Conservation (phyloP, 2,329 filamentous ascomycete genomes). For the Intubia oerlemansii region DNA sequence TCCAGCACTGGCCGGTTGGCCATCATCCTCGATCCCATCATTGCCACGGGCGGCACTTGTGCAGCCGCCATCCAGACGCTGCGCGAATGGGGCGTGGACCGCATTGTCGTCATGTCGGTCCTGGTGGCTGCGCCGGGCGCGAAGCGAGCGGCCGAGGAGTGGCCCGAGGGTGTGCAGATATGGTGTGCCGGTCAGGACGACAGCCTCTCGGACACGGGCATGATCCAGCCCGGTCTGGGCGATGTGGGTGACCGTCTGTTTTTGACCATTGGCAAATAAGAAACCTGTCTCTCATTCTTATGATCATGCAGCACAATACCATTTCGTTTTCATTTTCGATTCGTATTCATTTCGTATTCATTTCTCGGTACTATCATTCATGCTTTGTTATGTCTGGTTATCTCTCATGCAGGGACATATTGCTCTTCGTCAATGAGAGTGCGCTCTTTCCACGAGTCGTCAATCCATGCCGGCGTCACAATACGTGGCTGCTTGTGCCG, state of each 20-base stretch:
- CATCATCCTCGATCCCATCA: slow-evolving; percentile 76
- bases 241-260: slow-evolving; percentile 85
- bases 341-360: too few relatives aligned
- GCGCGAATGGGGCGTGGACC: slow-evolving; percentile 75
- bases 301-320: not conserved
- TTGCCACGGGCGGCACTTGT: slow-evolving; percentile 81
- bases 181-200: slow-evolving; percentile 68
- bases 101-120: slow-evolving; percentile 56
- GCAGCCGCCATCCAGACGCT: slow-evolving; percentile 78
- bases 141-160: slow-evolving; percentile 47
- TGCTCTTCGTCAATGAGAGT: slow-evolving; percentile 65
- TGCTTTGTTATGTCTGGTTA: too few relatives aligned
- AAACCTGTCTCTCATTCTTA: not conserved
- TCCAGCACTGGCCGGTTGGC: slow-evolving; percentile 33
- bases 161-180: slow-evolving; percentile 56
- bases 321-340: not conserved
- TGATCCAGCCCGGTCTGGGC: slow-evolving; percentile 78
- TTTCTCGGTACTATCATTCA: too few relatives aligned
- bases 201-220: slow-evolving; percentile 54
- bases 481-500: slow-evolving; percentile 39
- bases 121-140: slow-evolving; percentile 56
- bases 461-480: slow-evolving; percentile 51
- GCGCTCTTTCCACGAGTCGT: slow-evolving; percentile 57
- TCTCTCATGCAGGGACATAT: slow-evolving; percentile 20
- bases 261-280: slow-evolving; percentile 64